phyloP scores from a whole-genome alignment of 2,329 filamentous ascomycete genomes.

The Pyricularia grisea region DNA sequence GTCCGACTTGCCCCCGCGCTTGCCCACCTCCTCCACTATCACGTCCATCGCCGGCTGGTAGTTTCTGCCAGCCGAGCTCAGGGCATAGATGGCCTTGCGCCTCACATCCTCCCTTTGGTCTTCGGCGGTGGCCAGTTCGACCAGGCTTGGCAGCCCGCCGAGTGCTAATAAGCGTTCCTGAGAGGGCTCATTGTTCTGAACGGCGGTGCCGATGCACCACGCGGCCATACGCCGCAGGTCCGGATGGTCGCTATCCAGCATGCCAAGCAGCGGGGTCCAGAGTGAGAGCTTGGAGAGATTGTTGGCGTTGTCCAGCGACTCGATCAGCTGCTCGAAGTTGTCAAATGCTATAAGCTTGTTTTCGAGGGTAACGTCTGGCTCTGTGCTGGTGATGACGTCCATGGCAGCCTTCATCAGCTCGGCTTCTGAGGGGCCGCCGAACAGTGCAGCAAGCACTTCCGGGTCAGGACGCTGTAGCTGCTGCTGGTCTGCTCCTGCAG shows the following conservation, averaged over 20 bases:
- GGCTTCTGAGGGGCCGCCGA: slow-evolving; percentile 81
- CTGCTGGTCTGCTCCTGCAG: slow-evolving; percentile 17
- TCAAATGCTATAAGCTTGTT: slow-evolving; percentile 80
- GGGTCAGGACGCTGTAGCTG: slow-evolving; percentile 46
- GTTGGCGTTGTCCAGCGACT: slow-evolving; percentile 93
- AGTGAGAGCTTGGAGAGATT: slow-evolving; percentile 71
- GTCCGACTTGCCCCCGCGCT: slow-evolving; percentile 37
- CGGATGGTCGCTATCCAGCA: slow-evolving; percentile 57
- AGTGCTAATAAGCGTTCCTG: slow-evolving; percentile 61
- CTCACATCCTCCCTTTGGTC: slow-evolving; percentile 56
- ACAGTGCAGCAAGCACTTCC: slow-evolving; percentile 61
- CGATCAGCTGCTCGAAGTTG: slow-evolving; percentile 89
- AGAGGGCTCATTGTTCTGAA: slow-evolving; percentile 85
- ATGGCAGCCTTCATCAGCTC: slow-evolving; percentile 86
- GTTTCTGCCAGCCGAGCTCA: slow-evolving; percentile 80
- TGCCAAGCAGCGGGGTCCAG: slow-evolving; percentile 70
- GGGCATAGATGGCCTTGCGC: slow-evolving; percentile 80
- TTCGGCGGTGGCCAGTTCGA: slow-evolving; percentile 51
- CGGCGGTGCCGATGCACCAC: slow-evolving; percentile 91
- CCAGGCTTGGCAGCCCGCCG: slow-evolving; percentile 62
- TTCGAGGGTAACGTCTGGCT: slow-evolving; percentile 56
- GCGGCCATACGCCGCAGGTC: slow-evolving; percentile 78
- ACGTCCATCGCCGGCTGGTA: slow-evolving; percentile 75
- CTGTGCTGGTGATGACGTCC: slow-evolving; percentile 55
- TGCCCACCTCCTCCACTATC: slow-evolving; percentile 51